Conservation (phyloP, 1,284 basidiomycete genomes). For the Athelia psychrophila region DNA sequence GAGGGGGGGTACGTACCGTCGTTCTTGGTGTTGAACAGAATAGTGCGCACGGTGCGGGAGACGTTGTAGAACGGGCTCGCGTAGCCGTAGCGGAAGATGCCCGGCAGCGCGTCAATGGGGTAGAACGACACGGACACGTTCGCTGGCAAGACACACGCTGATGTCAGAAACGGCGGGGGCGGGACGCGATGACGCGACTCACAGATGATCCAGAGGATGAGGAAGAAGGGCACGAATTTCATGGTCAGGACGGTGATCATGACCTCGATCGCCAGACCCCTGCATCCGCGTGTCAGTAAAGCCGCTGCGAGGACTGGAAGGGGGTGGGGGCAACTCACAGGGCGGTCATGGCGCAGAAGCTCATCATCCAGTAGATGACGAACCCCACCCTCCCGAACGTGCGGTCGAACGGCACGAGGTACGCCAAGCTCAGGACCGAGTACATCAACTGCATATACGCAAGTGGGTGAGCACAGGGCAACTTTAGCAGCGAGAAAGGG, state of each 20-base stretch:
- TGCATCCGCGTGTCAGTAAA: too few relatives aligned
- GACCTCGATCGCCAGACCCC: slow-evolving; percentile 63
- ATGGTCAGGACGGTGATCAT: slow-evolving; percentile 54
- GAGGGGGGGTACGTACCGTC: slow-evolving; percentile 33
- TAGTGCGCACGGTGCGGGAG: slow-evolving; percentile 52
- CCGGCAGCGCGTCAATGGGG: slow-evolving; percentile 68
- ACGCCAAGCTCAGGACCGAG: slow-evolving; percentile 63
- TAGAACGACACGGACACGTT: slow-evolving; percentile 67
- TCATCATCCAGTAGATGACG: slow-evolving; percentile 75
- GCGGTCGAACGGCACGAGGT: slow-evolving; percentile 55
- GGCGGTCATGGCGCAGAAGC: slow-evolving; percentile 60
- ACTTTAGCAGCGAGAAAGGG: too few relatives aligned
- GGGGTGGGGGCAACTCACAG: too few relatives aligned
- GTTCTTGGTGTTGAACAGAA: slow-evolving; percentile 71
- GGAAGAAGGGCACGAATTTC: slow-evolving; percentile 55
- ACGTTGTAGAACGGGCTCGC: slow-evolving; percentile 76
- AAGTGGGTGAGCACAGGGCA: too few relatives aligned
- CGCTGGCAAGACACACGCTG: slow-evolving; percentile 27
- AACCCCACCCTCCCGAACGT: slow-evolving; percentile 58
- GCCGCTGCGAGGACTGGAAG: too few relatives aligned
- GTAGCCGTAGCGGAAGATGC: slow-evolving; percentile 64
- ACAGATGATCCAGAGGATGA: slow-evolving; percentile 70
- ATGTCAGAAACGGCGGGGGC: neutral
- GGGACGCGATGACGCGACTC: slow-evolving; percentile 11
- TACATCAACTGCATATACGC: too few relatives aligned